Base-by-base conservation (phyloP, 805 yeast species). In the Candida multigemmis region DNA sequence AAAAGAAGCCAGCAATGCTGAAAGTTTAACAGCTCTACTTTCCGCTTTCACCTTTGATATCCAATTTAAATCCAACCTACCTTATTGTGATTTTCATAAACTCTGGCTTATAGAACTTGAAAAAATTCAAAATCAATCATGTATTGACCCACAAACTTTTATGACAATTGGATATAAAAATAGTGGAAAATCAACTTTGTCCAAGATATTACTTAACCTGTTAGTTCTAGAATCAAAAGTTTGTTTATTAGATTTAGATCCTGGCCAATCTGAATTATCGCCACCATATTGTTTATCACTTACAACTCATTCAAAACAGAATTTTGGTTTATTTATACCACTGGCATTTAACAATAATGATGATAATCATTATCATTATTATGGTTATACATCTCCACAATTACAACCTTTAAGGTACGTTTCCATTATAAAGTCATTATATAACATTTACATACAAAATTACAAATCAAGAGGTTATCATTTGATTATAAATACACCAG, bases 201-300 rank as follows among this genome's bases (percentile, higher is more conserved):
- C 74, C 8, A 68, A 72, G 35, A 34, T 71, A 2, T 45, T 84
- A 5, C 30, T 71, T 4, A 80, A 82, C 38, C 53, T 53, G 13
- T 38, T 74, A 2, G 41, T 71, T 4, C 39, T 40, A 4, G 32
- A 38, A 2, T 31, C 45, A 0, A 44, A 55, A 0, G 52, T 77
- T 3, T 61, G 67, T 12, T 67, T 75, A 20, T 38, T 87, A 21
- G 96, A 87, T 40, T 46, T 84, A 1, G 97, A 87, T 45, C 94
- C 96, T 0, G 95, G 94, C 1, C 95, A 86, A 45, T 74, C 94
- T 0, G 93, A 82, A 41, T 74, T 66, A 36, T 74, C 86, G 0
- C 58, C 60, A 6, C 91, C 94, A 0, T 86, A 79, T 17, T 69
- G 79, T 22, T 51, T 86, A 3, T 73, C 93, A 0, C 48, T 81